Conservation (phyloP, 169 alveolate genomes). For the Plasmodium gallinaceum region DNA sequence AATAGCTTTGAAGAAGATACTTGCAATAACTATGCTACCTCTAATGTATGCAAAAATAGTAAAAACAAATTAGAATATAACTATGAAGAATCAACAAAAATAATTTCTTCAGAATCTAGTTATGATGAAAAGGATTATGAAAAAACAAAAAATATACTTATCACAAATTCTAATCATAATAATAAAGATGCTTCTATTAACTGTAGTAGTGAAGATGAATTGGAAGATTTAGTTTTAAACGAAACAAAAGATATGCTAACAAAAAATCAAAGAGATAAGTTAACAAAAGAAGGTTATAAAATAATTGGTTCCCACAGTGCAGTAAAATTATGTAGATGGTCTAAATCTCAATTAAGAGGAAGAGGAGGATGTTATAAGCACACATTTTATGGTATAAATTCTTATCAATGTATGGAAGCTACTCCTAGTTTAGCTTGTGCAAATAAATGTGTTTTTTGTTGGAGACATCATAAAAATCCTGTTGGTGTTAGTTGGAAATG, state of each 20-base stretch:
- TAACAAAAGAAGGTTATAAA: constrained; percentile 87
- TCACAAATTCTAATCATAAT: neutral
- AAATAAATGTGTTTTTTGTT: constrained; percentile 93
- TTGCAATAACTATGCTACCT: too few species aligned
- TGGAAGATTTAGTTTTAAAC: constrained; percentile 78
- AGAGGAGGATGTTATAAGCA: constrained; percentile 94
- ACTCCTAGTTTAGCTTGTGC: constrained; percentile 94
- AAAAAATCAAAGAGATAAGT: constrained; percentile 76
- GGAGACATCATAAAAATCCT: constrained; percentile 94
- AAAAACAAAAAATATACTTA: neutral
- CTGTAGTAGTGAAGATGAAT: constrained; percentile 70
- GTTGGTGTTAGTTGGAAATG: constrained; percentile 91
- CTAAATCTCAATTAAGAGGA: constrained; percentile 89
- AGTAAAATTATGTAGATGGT: constrained; percentile 93
- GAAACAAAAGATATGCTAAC: constrained; percentile 78
- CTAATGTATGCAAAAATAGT: too few species aligned
- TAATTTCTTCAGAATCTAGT: neutral
- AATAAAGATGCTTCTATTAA: neutral
- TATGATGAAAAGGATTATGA: neutral
- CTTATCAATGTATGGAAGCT: constrained; percentile 93
- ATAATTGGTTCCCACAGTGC: constrained; percentile 93
- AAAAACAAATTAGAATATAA: too few species aligned
- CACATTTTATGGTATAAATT: constrained; percentile 92
- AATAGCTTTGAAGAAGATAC: too few species aligned
- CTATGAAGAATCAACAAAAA: neutral